Evolutionary conservation across 495 filamentous ascomycete species (phyloP).

Genomic region (Penicillium atrosanguineum): DNA sequence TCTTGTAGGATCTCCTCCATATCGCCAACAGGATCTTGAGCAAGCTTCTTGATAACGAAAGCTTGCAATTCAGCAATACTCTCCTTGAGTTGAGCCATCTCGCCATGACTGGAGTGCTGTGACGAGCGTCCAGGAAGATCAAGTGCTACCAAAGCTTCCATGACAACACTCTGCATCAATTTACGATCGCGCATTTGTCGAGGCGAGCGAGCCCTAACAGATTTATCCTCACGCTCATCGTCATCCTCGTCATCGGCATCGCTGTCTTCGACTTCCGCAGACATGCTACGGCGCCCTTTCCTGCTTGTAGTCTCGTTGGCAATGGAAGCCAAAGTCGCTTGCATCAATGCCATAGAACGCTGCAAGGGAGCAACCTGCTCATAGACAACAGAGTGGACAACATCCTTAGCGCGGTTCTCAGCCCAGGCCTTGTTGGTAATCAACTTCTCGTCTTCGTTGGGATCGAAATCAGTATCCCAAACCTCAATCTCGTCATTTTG

Average conservation of each 20-base stretch:
- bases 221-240: slow-evolving; percentile 48
- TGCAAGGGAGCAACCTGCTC: slow-evolving; percentile 76
- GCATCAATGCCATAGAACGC: slow-evolving; percentile 69
- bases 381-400: slow-evolving; percentile 77
- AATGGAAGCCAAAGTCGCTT: slow-evolving; percentile 59
- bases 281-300: slow-evolving; percentile 52
- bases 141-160: slow-evolving; percentile 71
- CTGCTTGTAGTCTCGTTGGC: slow-evolving; percentile 37
- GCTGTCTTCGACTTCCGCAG: slow-evolving; percentile 67
- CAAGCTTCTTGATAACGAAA: slow-evolving; percentile 36
- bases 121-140: slow-evolving; percentile 28
- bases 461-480: slow-evolving; percentile 85
- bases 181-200: slow-evolving; percentile 69
- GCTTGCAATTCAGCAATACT: slow-evolving; percentile 58
- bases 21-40: slow-evolving; percentile 38
- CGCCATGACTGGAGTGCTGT: slow-evolving; percentile 35
- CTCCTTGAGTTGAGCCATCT: slow-evolving; percentile 53
- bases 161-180: slow-evolving; percentile 71
- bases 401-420: slow-evolving; percentile 78
- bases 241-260: slow-evolving; percentile 97
- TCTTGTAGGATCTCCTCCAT: slow-evolving; percentile 50
- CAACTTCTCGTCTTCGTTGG: slow-evolving; percentile 77
- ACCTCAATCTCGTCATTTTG: slow-evolving; percentile 64
- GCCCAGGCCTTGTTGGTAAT: slow-evolving; percentile 75
- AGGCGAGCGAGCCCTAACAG: slow-evolving; percentile 54